phyloP scores from a whole-genome alignment of 2,329 filamentous ascomycete species.

The Diaporthe aspalathi region DNA sequence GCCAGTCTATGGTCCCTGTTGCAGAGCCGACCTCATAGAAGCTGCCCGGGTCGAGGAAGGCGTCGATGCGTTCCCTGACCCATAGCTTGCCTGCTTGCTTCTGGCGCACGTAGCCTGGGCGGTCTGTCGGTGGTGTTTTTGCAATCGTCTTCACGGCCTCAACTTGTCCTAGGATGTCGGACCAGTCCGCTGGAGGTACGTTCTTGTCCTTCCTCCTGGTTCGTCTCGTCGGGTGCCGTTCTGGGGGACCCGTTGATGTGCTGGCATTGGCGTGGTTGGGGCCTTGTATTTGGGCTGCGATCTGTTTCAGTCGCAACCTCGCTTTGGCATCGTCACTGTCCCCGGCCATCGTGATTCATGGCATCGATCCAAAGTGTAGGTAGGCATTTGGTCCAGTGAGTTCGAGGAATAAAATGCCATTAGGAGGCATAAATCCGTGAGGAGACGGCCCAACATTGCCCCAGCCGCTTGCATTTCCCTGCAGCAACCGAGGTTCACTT shows the following conservation, averaged over 20 bases:
- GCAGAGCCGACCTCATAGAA: conserved; percentile 71
- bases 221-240: conserved; percentile 38
- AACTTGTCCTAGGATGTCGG: conserved; percentile 70
- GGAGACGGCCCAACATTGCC: background rate
- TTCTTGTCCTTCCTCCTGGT: conserved; percentile 50
- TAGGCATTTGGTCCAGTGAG: background rate
- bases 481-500: conserved; percentile 21
- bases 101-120: conserved; percentile 70
- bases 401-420: background rate
- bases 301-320: conserved; percentile 58
- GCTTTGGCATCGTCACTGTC: conserved; percentile 45
- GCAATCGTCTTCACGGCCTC: conserved; percentile 62
- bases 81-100: conserved; percentile 73
- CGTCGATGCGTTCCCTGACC: conserved; percentile 70
- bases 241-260: background rate
- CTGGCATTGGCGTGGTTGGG: background rate
- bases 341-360: conserved; percentile 10
- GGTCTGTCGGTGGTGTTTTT: conserved; percentile 62
- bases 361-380: too few species aligned
- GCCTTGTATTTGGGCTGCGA: conserved; percentile 55
- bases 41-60: conserved; percentile 65
- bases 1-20: conserved; percentile 70
- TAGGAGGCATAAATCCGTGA: background rate
- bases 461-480: background rate
- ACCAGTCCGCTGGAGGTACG: conserved; percentile 69